phyloP scores from a whole-genome alignment of 768 basidiomycete species.

The Termitomyces sp. region DNA sequence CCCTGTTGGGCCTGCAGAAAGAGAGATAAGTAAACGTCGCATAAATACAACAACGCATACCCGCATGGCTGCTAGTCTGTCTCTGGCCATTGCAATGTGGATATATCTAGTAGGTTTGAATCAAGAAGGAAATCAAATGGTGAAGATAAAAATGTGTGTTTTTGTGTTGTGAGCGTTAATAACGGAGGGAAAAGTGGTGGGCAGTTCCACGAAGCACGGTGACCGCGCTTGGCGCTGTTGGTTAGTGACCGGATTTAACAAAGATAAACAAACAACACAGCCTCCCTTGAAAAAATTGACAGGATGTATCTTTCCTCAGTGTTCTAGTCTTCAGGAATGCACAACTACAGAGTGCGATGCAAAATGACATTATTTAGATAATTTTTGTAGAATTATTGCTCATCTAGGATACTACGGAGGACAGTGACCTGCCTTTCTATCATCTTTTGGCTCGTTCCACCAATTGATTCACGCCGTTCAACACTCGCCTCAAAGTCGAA shows the following conservation, averaged over 20 bases:
- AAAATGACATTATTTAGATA: neutral
- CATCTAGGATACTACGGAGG: constrained; percentile 53
- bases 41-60: constrained; percentile 36
- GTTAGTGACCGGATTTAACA: constrained; percentile 10
- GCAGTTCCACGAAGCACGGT: constrained; percentile 10
- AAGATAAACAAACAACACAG: constrained; percentile 16
- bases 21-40: constrained; percentile 2
- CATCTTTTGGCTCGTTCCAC: constrained; percentile 83
- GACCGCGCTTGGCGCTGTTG: constrained; percentile 10
- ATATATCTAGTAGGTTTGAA: constrained; percentile 14
- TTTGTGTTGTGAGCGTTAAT: constrained; percentile 6
- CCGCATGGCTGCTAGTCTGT: constrained; percentile 86
- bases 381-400: constrained; percentile 1
- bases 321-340: neutral
- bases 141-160: constrained; percentile 5
- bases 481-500: constrained; percentile 97
- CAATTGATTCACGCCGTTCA: constrained; percentile 87
- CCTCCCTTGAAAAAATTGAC: neutral
- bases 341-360: too few species aligned
- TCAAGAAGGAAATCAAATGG: constrained; percentile 13
- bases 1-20: constrained; percentile 59
- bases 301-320: too few species aligned
- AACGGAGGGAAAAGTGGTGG: constrained; percentile 11
- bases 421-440: constrained; percentile 81
- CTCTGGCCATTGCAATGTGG: constrained; percentile 65